phyloP scores from a whole-genome alignment of 192 early-diverging fungal species.

The Backusella westeae region DNA sequence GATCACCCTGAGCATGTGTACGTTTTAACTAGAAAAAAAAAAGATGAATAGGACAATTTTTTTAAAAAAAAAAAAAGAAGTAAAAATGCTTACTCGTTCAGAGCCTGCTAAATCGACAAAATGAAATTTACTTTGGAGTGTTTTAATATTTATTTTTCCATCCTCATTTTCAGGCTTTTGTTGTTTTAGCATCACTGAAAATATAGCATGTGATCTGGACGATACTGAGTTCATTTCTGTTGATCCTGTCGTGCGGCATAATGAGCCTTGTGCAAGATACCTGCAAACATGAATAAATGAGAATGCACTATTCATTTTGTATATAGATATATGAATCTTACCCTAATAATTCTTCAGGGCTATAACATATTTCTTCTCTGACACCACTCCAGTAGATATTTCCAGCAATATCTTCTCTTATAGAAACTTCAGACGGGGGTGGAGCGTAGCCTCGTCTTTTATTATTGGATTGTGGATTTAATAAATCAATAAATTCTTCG shows the following conservation, averaged over 20 bases:
- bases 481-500: constrained; percentile 92
- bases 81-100: constrained; percentile 58
- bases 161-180: constrained; percentile 45
- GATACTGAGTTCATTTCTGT: constrained; percentile 96
- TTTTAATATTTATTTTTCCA: constrained; percentile 15
- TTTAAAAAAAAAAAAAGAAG: not conserved
- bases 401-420: constrained; percentile 85
- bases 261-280: constrained; percentile 51
- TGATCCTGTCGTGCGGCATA: constrained; percentile 72
- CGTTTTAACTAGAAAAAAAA: constrained; percentile 65
- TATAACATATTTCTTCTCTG: constrained; percentile 67
- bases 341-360: constrained; percentile 65
- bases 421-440: constrained; percentile 27
- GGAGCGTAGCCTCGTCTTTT: constrained; percentile 25
- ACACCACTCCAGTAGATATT: constrained; percentile 86
- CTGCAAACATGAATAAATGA: constrained; percentile 22
- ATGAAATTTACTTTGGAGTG: constrained; percentile 74
- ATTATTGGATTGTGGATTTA: constrained; percentile 42
- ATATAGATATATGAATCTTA: constrained; percentile 12
- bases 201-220: constrained; percentile 97
- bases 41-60: not conserved
- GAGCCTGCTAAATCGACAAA: constrained; percentile 99
- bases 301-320: not conserved
- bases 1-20: constrained; percentile 88
- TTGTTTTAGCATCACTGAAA: constrained; percentile 85